Evolutionary conservation across 2,329 filamentous ascomycete genomes (phyloP).

Genomic region (Neoascochyta sp.): DNA sequence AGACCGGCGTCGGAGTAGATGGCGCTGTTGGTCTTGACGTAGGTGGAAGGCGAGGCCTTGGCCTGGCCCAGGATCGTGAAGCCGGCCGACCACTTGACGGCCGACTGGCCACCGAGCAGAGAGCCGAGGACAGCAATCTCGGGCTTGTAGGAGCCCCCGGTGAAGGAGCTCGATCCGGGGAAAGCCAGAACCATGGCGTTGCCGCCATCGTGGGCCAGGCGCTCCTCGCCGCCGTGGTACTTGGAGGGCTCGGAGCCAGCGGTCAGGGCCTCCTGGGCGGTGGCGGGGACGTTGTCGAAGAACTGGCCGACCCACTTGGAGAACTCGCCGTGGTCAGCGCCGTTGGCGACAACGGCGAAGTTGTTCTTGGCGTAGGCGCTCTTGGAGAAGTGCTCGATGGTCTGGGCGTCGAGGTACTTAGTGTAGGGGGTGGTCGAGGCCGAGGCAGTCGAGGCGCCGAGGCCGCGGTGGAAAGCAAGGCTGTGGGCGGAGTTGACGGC

Average conservation of each 20-base stretch:
- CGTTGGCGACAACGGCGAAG: slow-evolving; percentile 87
- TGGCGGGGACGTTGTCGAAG: slow-evolving; percentile 68
- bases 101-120: slow-evolving; percentile 84
- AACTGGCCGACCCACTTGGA: slow-evolving; percentile 90
- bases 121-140: slow-evolving; percentile 83
- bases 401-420: slow-evolving; percentile 75
- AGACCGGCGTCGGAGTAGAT: slow-evolving; percentile 94
- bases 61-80: slow-evolving; percentile 87
- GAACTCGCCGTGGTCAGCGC: slow-evolving; percentile 70
- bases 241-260: slow-evolving; percentile 65
- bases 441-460: slow-evolving; percentile 75
- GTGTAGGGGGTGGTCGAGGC: slow-evolving; percentile 66
- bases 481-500: slow-evolving; percentile 83
- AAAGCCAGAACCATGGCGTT: slow-evolving; percentile 90
- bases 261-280: slow-evolving; percentile 42
- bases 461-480: slow-evolving; percentile 87
- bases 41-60: slow-evolving; percentile 61
- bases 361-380: slow-evolving; percentile 84
- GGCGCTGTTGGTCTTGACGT: slow-evolving; percentile 70
- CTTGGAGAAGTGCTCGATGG: slow-evolving; percentile 70
- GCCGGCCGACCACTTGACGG: slow-evolving; percentile 92
- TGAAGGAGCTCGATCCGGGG: slow-evolving; percentile 77
- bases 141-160: slow-evolving; percentile 74
- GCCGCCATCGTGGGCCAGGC: slow-evolving; percentile 69
- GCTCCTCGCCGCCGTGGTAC: slow-evolving; percentile 95